A percentile compares a stretch with the other conserved stretches of the same genome.
phyloP scores from a whole-genome alignment of 768 basidiomycete species.

The Tulasnella sp. region DNA sequence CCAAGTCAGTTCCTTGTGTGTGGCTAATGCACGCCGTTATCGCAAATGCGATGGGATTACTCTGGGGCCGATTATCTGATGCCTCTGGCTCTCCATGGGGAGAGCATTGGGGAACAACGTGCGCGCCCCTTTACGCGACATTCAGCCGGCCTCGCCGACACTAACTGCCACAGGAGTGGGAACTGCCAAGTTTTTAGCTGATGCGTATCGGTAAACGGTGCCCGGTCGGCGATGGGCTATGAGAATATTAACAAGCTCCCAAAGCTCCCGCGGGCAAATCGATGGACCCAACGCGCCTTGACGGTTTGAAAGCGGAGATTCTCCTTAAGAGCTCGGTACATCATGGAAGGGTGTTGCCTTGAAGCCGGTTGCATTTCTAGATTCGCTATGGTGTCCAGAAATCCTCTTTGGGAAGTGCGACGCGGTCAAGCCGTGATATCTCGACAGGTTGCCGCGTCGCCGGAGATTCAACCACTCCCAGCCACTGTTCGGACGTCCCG shows the following conservation, averaged over 20 bases:
- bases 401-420: no score
- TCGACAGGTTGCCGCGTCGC: neutral
- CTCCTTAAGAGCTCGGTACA: no score
- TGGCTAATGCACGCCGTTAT: neutral
- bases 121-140: neutral
- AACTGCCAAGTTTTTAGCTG: neutral
- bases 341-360: no score
- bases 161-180: neutral
- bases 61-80: conserved; percentile 1
- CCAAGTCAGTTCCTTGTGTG: neutral
- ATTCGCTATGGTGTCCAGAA: no score
- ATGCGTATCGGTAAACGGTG: neutral
- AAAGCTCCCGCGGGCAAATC: no score
- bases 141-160: neutral
- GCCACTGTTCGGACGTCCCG: no score
- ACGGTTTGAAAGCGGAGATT: no score
- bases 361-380: no score
- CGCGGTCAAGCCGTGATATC: neutral
- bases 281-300: no score
- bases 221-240: neutral
- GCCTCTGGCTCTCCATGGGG: neutral
- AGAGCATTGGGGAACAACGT: neutral
- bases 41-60: neutral
- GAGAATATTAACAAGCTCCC: neutral
- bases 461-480: neutral